Conservation (phyloP, 371 early-diverging fungal genomes). For the Mortierella polycephala region DNA sequence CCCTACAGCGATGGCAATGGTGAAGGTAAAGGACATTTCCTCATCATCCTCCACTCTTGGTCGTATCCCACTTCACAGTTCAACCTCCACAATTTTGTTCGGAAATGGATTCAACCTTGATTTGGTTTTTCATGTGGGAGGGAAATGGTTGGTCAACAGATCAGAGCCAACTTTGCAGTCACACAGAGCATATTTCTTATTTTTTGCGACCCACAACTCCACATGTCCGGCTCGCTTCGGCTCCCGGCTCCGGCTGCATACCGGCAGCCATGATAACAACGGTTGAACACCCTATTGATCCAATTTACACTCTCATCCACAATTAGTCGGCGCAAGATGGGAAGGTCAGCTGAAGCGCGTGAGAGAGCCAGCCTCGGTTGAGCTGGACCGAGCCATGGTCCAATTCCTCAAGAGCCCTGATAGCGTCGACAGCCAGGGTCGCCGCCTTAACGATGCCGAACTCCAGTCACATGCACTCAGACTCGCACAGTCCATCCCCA, state of each 20-base stretch:
- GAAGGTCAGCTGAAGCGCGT: constrained; percentile 54
- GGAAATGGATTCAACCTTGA: constrained; percentile 28
- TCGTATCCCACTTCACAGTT: neutral
- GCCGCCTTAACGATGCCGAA: constrained; percentile 52
- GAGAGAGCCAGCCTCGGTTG: constrained; percentile 53
- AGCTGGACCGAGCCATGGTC: constrained; percentile 53
- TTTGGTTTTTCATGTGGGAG: neutral
- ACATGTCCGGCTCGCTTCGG: constrained; percentile 47
- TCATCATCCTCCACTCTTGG: too few relatives aligned
- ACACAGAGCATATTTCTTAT: neutral
- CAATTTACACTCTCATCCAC: neutral
- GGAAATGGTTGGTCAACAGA: too few relatives aligned
- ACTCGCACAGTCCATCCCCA: constrained; percentile 45
- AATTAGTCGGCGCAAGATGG: constrained; percentile 31
- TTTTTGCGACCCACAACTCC: neutral
- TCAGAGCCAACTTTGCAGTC: constrained; percentile 13
- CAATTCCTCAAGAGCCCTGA: constrained; percentile 42
- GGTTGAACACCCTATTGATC: neutral
- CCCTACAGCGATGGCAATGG: neutral
- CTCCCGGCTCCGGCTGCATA: constrained; percentile 3
- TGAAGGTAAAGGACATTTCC: constrained; percentile 21
- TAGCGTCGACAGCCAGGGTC: constrained; percentile 48
- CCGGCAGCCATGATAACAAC: neutral
- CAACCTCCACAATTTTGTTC: constrained; percentile 5
- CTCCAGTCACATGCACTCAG: constrained; percentile 49